Base-by-base conservation (phyloP, 2,329 filamentous ascomycete genomes). In the Pseudocercospora pini-densiflorae region DNA sequence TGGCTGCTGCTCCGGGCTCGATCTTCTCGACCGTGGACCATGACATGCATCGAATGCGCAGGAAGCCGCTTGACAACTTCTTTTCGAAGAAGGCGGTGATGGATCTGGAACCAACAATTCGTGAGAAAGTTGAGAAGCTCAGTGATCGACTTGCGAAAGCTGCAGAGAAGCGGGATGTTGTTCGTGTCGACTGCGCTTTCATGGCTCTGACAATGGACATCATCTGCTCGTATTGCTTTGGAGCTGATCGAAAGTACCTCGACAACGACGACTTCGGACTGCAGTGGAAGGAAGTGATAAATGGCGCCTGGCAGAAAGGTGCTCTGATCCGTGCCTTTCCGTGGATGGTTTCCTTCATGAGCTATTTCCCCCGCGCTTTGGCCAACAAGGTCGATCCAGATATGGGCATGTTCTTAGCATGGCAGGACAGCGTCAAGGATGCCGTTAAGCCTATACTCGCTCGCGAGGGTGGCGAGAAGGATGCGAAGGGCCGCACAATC, bases 51-150 rank as follows among this genome's bases (percentile, higher is more conserved):
- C 66, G 66, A 3, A 40, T 55, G 36, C 53, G 66, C 31, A 45
- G 68, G 23, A 29, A 24, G 27, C 40, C 61, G 3, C 10, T 70
- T n/a, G 59, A 65, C 14, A 33, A 16, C 12, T 68, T 66, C 63
- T 70, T 70, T 47, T 66, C 66, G 7, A 66, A 59, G 57, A 40
- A 60, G 29, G 54, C 59, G 2, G 60, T 69, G 23, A 19, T 21
- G 3, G 45, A 63, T 23, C 33, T 65, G 8, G 62, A 60, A 47
- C 54, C 59, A 6, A 19, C 62, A 43, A 59, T 67, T 23, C 14
- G 9, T 7, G 40, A 54, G 33, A 59, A 53, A 19, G 54, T 65
- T 6, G 9, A 59, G 8, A 64, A 67, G 49, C 58, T 67, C 10
- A 31, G 40, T 12, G 33, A 55, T 27, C 47, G 59, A 33, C 49